Percentiles rank a stretch among this genome's conserved stretches.
Conservation (phyloP, 2,329 filamentous ascomycete species). For the Leptographium procerum region DNA sequence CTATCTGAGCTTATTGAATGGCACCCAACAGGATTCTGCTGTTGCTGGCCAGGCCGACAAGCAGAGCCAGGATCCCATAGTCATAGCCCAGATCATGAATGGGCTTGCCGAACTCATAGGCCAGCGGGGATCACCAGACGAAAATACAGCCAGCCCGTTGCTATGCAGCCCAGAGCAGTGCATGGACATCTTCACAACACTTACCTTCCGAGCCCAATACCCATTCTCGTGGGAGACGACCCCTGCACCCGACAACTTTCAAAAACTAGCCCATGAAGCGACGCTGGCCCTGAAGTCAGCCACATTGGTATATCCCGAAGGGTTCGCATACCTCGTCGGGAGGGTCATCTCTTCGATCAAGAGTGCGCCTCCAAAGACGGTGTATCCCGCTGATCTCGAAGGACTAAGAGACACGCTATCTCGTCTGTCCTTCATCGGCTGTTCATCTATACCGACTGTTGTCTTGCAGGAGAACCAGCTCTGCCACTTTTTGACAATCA, state of each 20-base stretch:
- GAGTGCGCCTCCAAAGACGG: background rate
- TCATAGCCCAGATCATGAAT: constrained; percentile 29
- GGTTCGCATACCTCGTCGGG: constrained; percentile 7
- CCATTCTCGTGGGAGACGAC: background rate
- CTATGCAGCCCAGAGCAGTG: constrained; percentile 23
- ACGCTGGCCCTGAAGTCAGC: constrained; percentile 9
- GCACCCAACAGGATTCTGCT: constrained; percentile 9
- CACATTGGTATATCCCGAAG: constrained; percentile 7
- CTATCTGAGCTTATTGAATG: constrained; percentile 26
- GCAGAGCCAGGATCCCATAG: constrained; percentile 21
- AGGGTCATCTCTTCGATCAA: background rate
- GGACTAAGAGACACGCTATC: constrained; percentile 26
- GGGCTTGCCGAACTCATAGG: constrained; percentile 34
- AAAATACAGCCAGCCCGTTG: constrained; percentile 8
- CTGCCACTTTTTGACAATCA: constrained; percentile 14
- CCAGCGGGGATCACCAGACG: constrained; percentile 22
- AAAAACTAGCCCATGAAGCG: constrained; percentile 10
- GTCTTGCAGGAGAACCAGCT: constrained; percentile 7
- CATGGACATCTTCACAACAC: constrained; percentile 12
- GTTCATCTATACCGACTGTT: constrained; percentile 25
- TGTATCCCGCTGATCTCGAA: constrained; percentile 2
- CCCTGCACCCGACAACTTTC: background rate
- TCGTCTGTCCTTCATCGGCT: constrained; percentile 37
- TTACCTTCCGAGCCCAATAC: constrained; percentile 6
- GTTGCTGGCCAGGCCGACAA: background rate